Conservation (phyloP, 225 moss, liverwort and hornwort species). For the Lunularia cruciata region DNA sequence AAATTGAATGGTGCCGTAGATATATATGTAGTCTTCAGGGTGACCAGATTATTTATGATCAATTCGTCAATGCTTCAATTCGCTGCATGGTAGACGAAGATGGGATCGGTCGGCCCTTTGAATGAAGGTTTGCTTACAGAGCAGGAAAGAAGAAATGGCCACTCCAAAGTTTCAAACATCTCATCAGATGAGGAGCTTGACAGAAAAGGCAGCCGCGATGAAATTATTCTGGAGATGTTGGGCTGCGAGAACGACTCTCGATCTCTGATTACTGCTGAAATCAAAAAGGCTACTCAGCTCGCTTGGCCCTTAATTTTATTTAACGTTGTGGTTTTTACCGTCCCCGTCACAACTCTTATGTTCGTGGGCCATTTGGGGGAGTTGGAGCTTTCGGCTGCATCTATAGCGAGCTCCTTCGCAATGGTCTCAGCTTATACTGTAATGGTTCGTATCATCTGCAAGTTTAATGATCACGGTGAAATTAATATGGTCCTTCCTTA, state of each 20-base stretch:
- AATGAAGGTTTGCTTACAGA: background rate
- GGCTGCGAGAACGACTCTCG: background rate
- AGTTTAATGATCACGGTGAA: no score
- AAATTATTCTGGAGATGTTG: no score
- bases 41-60: no score
- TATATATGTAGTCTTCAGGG: no score
- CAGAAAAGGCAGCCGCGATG: background rate
- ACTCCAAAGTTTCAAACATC: background rate
- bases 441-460: no score
- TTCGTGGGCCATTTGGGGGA: conserved; percentile 45
- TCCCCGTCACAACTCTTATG: conserved; percentile 28
- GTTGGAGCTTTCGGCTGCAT: conserved; percentile 36
- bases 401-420: conserved; percentile 35
- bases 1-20: no score
- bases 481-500: no score
- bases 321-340: conserved; percentile 22
- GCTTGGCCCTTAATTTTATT: conserved; percentile 53
- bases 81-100: no score
- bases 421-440: conserved; percentile 31
- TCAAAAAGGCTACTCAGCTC: conserved; percentile 28
- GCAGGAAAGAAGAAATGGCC: background rate
- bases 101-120: background rate
- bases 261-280: conserved; percentile 27
- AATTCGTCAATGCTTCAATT: no score
- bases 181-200: background rate